Evolutionary conservation across 2,329 filamentous ascomycete species (phyloP), one percentile per base, ranked within the genome.

Genomic region (Arthrobotrys sphaeroides): DNA sequence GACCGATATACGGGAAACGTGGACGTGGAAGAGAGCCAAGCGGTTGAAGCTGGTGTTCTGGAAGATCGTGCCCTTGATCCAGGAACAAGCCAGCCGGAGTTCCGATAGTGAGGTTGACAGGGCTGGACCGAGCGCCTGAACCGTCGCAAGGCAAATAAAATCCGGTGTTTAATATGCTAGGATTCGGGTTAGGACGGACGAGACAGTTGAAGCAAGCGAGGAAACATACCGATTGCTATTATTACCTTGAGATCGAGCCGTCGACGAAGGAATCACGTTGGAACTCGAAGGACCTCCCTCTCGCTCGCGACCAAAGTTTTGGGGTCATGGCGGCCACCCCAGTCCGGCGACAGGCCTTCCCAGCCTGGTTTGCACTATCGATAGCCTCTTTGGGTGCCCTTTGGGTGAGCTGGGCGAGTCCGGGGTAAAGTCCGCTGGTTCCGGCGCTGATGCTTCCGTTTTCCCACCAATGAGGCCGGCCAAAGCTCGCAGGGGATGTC

Each of bases 31-130:
- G 26, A 55, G 43, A 69, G 72, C 59, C 64, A 69, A 68, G 64
- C 64, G 13, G 64, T 24, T n/a, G 31, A 42, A 31, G 43, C 33
- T 62, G 55, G 57, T 74, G 70, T 74, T 74, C 70, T 74, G 70
- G 70, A 69, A 75, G 47, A 65, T 65, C 72, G 59, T 55, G 47
- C 64, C 64, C 59, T 69, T 62, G 64, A 69, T 59, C 49, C 69
- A 69, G 64, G 64, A 69, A 75, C 64, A 53, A 69, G 72, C 72
- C 57, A 75, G 72, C 72, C 72, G 72, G 47, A 60, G 72, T 75
- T 75, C 72, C 72, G 72, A 59, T 64, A 62, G 59, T 65, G 38
- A 64, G 18, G 31, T 38, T n/a, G 49, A 31, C 64, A 69, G 72
- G 72, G 64, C 57, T 65, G 59, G 72, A 69, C 64, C 64, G 64